A percentile compares a stretch with the other conserved stretches of the same genome.
Evolutionary conservation across 495 filamentous ascomycete genomes (phyloP).

Genomic region (Xylaria cubensis): DNA sequence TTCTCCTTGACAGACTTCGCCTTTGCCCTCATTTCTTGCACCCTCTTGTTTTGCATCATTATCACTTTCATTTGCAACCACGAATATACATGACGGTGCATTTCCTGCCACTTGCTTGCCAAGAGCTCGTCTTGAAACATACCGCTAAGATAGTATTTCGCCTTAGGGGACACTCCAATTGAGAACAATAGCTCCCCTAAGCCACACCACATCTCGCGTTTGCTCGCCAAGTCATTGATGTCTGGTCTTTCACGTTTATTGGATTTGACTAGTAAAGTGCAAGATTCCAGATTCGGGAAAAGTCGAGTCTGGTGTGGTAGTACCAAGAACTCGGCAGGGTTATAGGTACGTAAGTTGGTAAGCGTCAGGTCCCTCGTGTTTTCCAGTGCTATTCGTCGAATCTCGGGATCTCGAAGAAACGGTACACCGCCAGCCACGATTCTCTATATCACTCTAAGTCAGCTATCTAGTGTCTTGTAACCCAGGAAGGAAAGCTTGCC

Average conservation of each 20-base stretch:
- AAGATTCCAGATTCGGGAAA: background rate
- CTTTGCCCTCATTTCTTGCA: background rate
- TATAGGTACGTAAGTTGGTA: background rate
- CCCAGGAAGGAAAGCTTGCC: background rate
- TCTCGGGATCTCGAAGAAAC: background rate
- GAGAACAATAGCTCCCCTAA: background rate
- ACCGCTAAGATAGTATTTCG: background rate
- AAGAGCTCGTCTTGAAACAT: background rate
- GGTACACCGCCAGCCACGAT: background rate
- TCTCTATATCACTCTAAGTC: background rate
- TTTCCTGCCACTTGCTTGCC: background rate
- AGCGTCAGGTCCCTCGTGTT: background rate
- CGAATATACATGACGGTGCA: background rate
- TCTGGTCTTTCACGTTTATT: background rate
- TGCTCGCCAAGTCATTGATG: conserved; percentile 2
- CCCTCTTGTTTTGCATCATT: background rate
- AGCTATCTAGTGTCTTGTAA: background rate
- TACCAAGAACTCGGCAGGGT: background rate
- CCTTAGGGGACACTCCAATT: background rate
- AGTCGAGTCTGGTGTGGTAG: background rate
- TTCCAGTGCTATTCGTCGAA: background rate
- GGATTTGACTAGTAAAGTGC: background rate
- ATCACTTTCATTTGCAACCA: background rate
- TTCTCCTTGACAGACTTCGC: background rate
- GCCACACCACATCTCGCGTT: background rate